A percentile compares a stretch with the other conserved stretches of the same genome.
These are phyloP conservation scores for Saturnispora zaruensis DNA, from an alignment of 805 yeast species.

Conservation along the genomic window DNA sequence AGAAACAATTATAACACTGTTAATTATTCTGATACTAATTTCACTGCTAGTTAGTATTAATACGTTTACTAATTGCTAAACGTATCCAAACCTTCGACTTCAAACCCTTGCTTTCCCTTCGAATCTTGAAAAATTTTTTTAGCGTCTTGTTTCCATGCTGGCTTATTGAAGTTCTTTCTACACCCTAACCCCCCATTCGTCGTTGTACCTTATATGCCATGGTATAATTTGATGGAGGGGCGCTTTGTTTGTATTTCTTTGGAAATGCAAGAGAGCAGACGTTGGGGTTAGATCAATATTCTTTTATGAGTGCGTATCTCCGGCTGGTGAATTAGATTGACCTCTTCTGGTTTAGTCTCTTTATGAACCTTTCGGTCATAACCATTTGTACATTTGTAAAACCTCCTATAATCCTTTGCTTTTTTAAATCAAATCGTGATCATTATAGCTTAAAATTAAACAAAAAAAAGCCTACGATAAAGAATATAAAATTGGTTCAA, in stretches of 20 bases:
- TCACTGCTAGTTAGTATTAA: too few species aligned
- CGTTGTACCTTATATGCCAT: neutral
- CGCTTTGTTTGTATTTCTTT: neutral
- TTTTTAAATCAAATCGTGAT: neutral
- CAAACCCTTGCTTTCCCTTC: neutral
- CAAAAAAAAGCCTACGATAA: neutral
- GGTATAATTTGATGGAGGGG: constrained; percentile 8
- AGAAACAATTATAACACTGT: too few species aligned
- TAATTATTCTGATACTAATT: too few species aligned
- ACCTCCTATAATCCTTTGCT: neutral
- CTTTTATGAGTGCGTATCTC: constrained; percentile 9
- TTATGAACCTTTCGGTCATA: constrained; percentile 9
- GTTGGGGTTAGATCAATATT: constrained; percentile 4
- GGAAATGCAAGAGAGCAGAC: neutral
- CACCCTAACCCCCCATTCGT: constrained; percentile 5
- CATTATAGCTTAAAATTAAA: neutral
- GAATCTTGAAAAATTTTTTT: neutral
- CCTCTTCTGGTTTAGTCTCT: neutral
- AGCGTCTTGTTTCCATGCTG: neutral
- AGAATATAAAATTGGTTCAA: constrained; percentile 12
- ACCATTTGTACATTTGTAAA: constrained; percentile 7
- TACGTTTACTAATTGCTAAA: neutral
- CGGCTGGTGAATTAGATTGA: neutral
- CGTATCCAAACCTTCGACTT: neutral
- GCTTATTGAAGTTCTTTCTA: neutral